Percentiles rank a stretch among this genome's conserved stretches.
These are phyloP conservation scores for Cryomyces minteri DNA, from an alignment of 495 filamentous ascomycete species.

Conservation along the genomic window DNA sequence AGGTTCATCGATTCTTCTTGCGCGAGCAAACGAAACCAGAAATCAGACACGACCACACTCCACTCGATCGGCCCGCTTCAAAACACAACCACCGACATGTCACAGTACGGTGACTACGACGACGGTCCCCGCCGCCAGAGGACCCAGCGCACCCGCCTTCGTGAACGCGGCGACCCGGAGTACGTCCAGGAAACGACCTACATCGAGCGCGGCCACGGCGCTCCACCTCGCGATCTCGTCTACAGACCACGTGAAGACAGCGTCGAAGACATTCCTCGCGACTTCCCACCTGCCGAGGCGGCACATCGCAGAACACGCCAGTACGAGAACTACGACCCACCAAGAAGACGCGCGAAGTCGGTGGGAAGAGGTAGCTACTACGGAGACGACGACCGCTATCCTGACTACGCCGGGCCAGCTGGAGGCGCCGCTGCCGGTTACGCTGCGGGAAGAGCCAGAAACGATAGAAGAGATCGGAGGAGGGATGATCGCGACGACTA, in stretches of 20 bases:
- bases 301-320: constrained; percentile 11
- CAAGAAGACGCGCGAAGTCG: constrained; percentile 16
- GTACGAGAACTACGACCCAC: constrained; percentile 15
- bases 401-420: constrained; percentile 6
- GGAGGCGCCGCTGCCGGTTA: constrained; percentile 13
- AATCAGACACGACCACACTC: too few species aligned
- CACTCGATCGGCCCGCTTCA: neutral
- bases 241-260: constrained; percentile 23
- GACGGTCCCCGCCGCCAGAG: neutral
- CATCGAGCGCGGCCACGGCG: constrained; percentile 22
- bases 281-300: constrained; percentile 21
- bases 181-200: constrained; percentile 22
- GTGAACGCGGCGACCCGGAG: constrained; percentile 22
- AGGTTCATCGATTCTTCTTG: too few species aligned
- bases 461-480: constrained; percentile 4
- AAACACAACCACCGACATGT: neutral
- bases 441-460: constrained; percentile 7
- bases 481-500: constrained; percentile 14
- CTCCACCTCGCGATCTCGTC: constrained; percentile 19
- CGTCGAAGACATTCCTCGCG: constrained; percentile 24
- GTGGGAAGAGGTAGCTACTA: constrained; percentile 11
- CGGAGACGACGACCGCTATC: constrained; percentile 13
- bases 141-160: constrained; percentile 12
- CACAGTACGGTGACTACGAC: neutral
- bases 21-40: too few species aligned